A percentile compares a stretch with the other conserved stretches of the same genome.
These are phyloP conservation scores for Trichoderma arundinaceum DNA, from an alignment of 2,329 filamentous ascomycete species.

Conservation along the genomic window DNA sequence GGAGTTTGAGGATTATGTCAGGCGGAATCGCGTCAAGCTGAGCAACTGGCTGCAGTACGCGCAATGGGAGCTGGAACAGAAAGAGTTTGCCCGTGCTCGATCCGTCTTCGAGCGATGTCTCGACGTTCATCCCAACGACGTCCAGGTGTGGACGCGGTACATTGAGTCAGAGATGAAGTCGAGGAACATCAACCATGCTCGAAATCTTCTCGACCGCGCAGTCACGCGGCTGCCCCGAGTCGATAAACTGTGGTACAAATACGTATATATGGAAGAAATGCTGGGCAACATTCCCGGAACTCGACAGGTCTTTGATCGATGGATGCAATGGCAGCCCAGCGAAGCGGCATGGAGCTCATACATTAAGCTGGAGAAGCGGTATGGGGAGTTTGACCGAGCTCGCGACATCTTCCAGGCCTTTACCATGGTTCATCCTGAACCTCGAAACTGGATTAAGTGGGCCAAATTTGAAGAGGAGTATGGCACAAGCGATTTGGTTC, in stretches of 20 bases:
- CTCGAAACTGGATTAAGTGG: constrained; percentile 99
- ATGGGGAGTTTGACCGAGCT: constrained; percentile 89
- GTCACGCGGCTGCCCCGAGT: constrained; percentile 88
- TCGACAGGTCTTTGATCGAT: constrained; percentile 92
- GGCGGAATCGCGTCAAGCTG: constrained; percentile 91
- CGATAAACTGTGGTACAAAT: constrained; percentile 99
- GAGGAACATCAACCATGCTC: constrained; percentile 93
- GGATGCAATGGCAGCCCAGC: constrained; percentile 98
- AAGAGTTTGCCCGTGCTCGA: constrained; percentile 89
- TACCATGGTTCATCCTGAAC: constrained; percentile 90
- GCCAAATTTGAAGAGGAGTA: constrained; percentile 95
- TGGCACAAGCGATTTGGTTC: constrained; percentile 87
- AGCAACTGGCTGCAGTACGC: constrained; percentile 99
- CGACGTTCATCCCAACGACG: constrained; percentile 86
- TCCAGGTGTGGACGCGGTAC: constrained; percentile 89
- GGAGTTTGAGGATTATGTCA: constrained; percentile 97
- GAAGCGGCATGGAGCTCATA: constrained; percentile 95
- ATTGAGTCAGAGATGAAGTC: constrained; percentile 94
- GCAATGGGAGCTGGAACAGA: constrained; percentile 96
- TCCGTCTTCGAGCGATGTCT: constrained; percentile 94
- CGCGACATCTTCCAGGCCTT: constrained; percentile 88
- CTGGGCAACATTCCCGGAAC: constrained; percentile 92
- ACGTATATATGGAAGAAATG: constrained; percentile 98
- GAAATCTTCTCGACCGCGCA: constrained; percentile 93
- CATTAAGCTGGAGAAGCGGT: constrained; percentile 96